Evolutionary conservation across 495 filamentous ascomycete genomes (phyloP).

Genomic region (Aspergillus avenaceus): DNA sequence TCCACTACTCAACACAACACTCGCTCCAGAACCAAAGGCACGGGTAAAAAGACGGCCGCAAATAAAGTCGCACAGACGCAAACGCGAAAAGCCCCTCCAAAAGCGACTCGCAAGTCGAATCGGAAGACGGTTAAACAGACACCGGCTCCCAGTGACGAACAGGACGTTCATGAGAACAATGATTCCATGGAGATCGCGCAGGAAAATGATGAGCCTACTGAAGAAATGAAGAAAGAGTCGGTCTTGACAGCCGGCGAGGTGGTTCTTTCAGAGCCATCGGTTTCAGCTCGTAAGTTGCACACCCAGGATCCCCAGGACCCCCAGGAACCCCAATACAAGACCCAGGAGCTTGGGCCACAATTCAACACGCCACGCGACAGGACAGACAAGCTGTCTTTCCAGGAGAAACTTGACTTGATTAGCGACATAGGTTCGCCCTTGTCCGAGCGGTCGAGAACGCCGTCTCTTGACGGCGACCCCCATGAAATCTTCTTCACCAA

Average conservation of each 20-base stretch:
- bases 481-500: neutral
- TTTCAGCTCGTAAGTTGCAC: too few relatives aligned
- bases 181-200: neutral
- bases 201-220: neutral
- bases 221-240: neutral
- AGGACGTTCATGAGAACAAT: neutral
- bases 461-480: slow-evolving; percentile 1
- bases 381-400: neutral
- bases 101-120: slow-evolving; percentile 2
- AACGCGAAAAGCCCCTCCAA: slow-evolving; percentile 5
- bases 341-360: too few relatives aligned
- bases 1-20: slow-evolving; percentile 11
- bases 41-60: slow-evolving; percentile 10
- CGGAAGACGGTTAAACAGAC: neutral
- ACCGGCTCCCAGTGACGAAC: neutral
- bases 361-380: neutral
- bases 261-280: neutral
- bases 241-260: too few relatives aligned
- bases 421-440: slow-evolving; percentile 11
- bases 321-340: neutral
- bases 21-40: slow-evolving; percentile 12
- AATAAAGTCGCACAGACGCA: slow-evolving; percentile 7
- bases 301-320: neutral
- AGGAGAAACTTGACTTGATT: neutral
- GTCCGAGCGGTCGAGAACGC: slow-evolving; percentile 3